Evolutionary conservation across 2,329 filamentous ascomycete genomes (phyloP).

Genomic region (Colletotrichum eremochloae): DNA sequence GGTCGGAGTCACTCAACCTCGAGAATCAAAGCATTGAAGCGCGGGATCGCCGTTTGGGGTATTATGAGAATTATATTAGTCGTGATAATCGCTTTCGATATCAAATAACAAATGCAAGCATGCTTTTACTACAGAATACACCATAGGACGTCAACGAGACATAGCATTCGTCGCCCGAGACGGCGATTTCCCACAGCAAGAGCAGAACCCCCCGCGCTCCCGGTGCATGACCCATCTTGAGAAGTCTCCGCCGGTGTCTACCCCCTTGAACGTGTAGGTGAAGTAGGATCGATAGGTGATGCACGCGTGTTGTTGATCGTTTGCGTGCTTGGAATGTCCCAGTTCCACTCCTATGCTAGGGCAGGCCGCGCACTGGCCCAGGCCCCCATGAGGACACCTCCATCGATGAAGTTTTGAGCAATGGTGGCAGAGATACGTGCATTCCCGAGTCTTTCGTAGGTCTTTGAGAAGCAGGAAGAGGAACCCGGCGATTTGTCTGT

Average conservation of each 20-base stretch:
- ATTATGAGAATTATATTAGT: not conserved
- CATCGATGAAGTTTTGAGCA: slow-evolving; percentile 15
- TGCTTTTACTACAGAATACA: too few relatives aligned
- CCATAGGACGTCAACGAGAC: not conserved
- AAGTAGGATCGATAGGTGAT: slow-evolving; percentile 9
- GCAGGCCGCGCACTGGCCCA: not conserved
- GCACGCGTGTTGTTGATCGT: not conserved
- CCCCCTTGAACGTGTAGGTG: slow-evolving; percentile 1
- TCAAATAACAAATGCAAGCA: not conserved
- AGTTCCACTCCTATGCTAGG: not conserved
- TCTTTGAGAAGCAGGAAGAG: slow-evolving; percentile 32
- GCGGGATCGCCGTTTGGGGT: slow-evolving; percentile 19
- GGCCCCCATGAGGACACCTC: slow-evolving; percentile 13
- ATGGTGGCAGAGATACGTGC: slow-evolving; percentile 29
- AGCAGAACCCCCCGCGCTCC: slow-evolving; percentile 9
- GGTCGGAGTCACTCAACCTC: slow-evolving; percentile 1
- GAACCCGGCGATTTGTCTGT: not conserved
- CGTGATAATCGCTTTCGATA: not conserved
- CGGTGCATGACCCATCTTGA: slow-evolving; percentile 18
- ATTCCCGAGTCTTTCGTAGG: not conserved
- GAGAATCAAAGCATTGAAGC: not conserved
- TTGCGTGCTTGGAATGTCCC: not conserved
- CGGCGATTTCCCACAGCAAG: not conserved
- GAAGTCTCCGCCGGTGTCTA: not conserved
- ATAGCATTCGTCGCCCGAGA: not conserved